Evolutionary conservation across 2,329 filamentous ascomycete genomes (phyloP), one percentile per base, ranked within the genome.

Genomic region (Colletotrichum spaethianum): DNA sequence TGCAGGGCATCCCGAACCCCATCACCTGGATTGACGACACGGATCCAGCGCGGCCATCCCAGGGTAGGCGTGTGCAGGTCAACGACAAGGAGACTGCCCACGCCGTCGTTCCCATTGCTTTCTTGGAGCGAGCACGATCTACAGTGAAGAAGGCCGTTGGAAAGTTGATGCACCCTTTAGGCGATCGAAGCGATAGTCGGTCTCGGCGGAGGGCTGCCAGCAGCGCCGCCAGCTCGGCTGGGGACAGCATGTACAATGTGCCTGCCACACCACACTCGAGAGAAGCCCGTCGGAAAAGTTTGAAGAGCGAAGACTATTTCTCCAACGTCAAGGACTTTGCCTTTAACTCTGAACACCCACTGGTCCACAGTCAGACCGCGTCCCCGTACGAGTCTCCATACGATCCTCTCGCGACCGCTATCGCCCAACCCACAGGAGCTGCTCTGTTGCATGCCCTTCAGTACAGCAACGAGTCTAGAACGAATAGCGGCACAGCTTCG

Each of bases 11-110:
- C 56, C 84, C 90, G 42, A 92, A 98, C 76, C 89, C 92, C 46
- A 85, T 90, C 40, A 87, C 88, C 12, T 99, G 96, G 96, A 90
- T 98, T n/a, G 94, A 98, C 76, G 94, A 97, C 74, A 98, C 95
- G 1, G 96, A 98, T 78, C 95, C 95, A 2, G 92, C 91, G 46
- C 89, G 92, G 44, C 92, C 92, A 72, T 92, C 91, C 40, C 90
- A 93, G 68, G 95, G 94, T 75, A 92, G 93, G 79, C 94, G 91
- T 82, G 98, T 99, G 77, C 93, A 98, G 80, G 94, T 98, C 59
- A 95, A 97, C 71, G 94, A 94, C 75, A 92, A 92, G 78, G 96
- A 99, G 82, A 91, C 99, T 77, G 95, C 94, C 56, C 90, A 91
- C 67, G 96, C 96, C 68, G 96, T 99, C 67, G 93, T 97, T 20